Conservation (phyloP, 1,139 yeast genomes). For the Kodamaea plutei region DNA sequence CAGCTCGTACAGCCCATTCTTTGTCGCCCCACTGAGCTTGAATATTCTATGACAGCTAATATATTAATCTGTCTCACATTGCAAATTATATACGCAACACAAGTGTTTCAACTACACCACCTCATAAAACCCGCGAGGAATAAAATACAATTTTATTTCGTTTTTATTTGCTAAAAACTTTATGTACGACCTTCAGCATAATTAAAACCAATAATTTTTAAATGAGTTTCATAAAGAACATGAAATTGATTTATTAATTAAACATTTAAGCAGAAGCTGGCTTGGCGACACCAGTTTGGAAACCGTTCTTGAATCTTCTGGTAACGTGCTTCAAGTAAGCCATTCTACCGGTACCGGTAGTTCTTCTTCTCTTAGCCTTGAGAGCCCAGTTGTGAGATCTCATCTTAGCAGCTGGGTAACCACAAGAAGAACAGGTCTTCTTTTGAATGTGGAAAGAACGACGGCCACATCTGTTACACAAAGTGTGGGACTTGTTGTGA, state of each 20-base stretch:
- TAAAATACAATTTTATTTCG: too few species aligned
- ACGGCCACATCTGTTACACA: constrained; percentile 99
- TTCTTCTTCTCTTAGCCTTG: constrained; percentile 99
- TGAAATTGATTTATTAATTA: constrained; percentile 1
- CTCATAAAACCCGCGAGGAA: too few species aligned
- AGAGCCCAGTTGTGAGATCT: constrained; percentile 99
- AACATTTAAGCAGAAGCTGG: constrained; percentile 41
- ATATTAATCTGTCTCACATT: too few species aligned
- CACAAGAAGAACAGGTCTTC: constrained; percentile 98
- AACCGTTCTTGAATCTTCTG: constrained; percentile 98
- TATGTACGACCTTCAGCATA: too few species aligned
- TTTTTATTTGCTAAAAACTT: constrained; percentile 8
- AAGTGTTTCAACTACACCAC: too few species aligned
- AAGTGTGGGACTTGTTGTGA: constrained; percentile 99
- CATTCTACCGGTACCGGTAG: constrained; percentile 99
- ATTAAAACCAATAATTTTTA: too few species aligned
- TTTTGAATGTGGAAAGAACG: constrained; percentile 99
- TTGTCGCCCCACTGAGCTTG: too few species aligned
- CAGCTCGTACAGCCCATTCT: not conserved
- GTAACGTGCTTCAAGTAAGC: constrained; percentile 94
- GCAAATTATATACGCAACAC: too few species aligned
- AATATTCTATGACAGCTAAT: too few species aligned
- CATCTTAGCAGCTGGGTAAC: constrained; percentile 99
- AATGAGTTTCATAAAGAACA: too few species aligned
- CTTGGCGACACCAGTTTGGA: constrained; percentile 85